phyloP scores from a whole-genome alignment of 75 land plant species.

The Cunninghamia lanceolata region DNA sequence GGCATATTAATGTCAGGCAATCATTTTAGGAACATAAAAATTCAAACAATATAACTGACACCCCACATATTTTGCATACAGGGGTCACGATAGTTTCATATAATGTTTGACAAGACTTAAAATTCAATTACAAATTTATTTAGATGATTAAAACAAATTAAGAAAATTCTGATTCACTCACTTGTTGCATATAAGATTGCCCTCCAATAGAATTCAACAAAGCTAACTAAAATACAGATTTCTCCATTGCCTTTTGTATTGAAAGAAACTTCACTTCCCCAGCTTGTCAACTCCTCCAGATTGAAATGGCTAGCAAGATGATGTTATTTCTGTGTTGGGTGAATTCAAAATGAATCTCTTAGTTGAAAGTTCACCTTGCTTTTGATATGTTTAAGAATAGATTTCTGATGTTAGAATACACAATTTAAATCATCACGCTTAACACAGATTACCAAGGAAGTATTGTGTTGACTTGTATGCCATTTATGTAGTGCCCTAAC shows the following conservation, averaged over 20 bases:
- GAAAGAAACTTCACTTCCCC: background rate
- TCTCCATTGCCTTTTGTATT: background rate
- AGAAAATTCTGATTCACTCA: background rate
- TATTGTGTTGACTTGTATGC: background rate
- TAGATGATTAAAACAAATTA: background rate
- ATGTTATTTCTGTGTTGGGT: slow-evolving; percentile 2
- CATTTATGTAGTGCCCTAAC: background rate
- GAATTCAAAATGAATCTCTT: background rate
- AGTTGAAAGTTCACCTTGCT: background rate
- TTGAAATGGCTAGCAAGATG: background rate
- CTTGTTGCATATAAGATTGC: background rate
- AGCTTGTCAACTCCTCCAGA: background rate
- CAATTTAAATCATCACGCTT: background rate
- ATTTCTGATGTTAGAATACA: background rate
- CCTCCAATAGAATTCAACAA: background rate
- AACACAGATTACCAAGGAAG: background rate
- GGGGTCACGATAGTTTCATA: background rate
- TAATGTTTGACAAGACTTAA: background rate
- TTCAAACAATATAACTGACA: background rate
- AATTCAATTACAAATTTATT: background rate
- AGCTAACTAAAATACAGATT: background rate
- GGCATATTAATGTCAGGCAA: background rate
- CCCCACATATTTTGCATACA: background rate
- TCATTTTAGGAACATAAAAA: background rate
- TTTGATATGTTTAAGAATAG: background rate